phyloP scores from a whole-genome alignment of 352 stramenopile genomes.

The Nothophytophthora sp. region DNA sequence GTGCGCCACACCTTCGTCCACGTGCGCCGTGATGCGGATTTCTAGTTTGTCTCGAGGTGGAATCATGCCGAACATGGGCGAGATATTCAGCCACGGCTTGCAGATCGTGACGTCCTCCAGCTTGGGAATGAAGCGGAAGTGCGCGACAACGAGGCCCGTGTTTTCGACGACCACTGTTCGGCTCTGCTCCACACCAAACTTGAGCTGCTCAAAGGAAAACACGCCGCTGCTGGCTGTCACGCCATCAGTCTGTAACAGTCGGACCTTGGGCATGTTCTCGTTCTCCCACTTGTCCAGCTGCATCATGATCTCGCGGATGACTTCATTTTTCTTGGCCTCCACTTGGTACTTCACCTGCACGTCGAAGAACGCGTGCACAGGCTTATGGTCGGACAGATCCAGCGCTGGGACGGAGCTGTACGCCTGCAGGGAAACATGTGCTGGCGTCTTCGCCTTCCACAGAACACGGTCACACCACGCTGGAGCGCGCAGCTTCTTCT shows the following conservation, averaged over 20 bases:
- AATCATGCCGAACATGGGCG: conserved; percentile 90
- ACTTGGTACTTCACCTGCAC: conserved; percentile 94
- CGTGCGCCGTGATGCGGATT: conserved; percentile 91
- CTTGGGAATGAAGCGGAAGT: conserved; percentile 94
- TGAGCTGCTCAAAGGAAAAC: conserved; percentile 62
- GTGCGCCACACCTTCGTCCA: conserved; percentile 90
- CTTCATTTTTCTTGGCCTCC: conserved; percentile 84
- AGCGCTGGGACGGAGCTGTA: conserved; percentile 92
- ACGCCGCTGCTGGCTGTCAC: conserved; percentile 51
- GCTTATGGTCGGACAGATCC: conserved; percentile 98
- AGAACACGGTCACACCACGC: conserved; percentile 95
- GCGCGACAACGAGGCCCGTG: conserved; percentile 93
- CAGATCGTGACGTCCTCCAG: conserved; percentile 85
- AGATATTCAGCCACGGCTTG: conserved; percentile 93
- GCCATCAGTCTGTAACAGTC: conserved; percentile 58
- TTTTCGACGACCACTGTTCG: conserved; percentile 86
- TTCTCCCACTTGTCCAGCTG: conserved; percentile 97
- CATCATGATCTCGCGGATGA: conserved; percentile 94
- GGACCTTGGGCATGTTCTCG: conserved; percentile 93
- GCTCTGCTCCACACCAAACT: conserved; percentile 64
- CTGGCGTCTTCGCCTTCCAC: conserved; percentile 66
- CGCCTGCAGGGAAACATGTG: conserved; percentile 61
- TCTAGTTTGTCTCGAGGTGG: conserved; percentile 72
- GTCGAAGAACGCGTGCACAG: conserved; percentile 93
- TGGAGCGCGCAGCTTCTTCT: conserved; percentile 99